These are phyloP conservation scores for Torulaspora globosa DNA, from an alignment of 1,139 yeast genomes.

Conservation along the genomic window DNA sequence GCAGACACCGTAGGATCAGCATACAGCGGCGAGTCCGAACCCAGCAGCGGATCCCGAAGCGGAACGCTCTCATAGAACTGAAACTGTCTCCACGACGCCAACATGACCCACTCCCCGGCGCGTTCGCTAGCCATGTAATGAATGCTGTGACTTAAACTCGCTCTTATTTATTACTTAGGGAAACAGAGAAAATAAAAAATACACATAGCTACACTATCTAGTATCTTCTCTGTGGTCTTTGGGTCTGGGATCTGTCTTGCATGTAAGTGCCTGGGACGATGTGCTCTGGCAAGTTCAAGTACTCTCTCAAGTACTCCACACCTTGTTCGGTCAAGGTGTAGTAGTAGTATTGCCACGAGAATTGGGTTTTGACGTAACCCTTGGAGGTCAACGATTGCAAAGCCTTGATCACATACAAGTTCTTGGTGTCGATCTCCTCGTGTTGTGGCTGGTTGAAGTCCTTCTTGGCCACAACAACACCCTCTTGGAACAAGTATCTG, in stretches of 20 bases:
- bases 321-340: constrained; percentile 99
- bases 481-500: constrained; percentile 99
- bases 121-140: not conserved
- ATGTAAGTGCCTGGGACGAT: constrained; percentile 98
- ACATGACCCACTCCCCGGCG: constrained; percentile 1
- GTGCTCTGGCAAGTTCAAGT: constrained; percentile 98
- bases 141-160: constrained; percentile 10
- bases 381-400: constrained; percentile 98
- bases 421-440: constrained; percentile 96
- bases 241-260: constrained; percentile 87
- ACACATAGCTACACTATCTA: constrained; percentile 19
- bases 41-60: constrained; percentile 73
- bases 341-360: constrained; percentile 99
- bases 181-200: constrained; percentile 17
- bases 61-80: constrained; percentile 83
- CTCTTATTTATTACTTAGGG: constrained; percentile 17
- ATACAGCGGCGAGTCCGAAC: constrained; percentile 60
- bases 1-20: constrained; percentile 72
- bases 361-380: constrained; percentile 99
- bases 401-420: constrained; percentile 98
- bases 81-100: constrained; percentile 75
- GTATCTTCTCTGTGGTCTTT: constrained; percentile 54
- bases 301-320: constrained; percentile 96
- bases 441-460: constrained; percentile 97
- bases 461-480: constrained; percentile 99